Evolutionary conservation across 2,329 filamentous ascomycete species (phyloP), one percentile per base, ranked within the genome.

Genomic region (Ceratocystis papillata): DNA sequence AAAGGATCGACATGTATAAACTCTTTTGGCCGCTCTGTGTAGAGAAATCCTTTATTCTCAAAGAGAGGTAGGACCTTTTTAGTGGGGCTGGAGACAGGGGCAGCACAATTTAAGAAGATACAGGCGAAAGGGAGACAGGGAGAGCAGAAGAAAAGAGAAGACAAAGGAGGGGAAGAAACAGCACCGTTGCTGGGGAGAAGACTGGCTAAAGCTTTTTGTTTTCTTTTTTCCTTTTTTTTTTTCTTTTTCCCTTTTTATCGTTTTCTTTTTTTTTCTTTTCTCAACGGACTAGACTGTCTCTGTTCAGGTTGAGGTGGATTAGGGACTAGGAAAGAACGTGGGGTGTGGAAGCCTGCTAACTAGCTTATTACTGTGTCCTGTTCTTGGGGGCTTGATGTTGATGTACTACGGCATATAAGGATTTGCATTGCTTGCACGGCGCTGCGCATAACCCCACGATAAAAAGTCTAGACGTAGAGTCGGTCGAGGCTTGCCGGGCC

Each of bases 141-240:
- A 25, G n/a, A 50, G 55, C 25, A 17, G 22, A 59, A 37, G 55
- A 37, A 30, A 57, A 28, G 30, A 57, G 53, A 57, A 28, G 22
- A 22, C 15, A 30, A 28, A 28, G 10, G 22, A n/a, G 22, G 8
- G 20, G 30, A n/a, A 57, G 20, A 30, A 17, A 30, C 22, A 33
- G 12, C 6, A n/a, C 55, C 12, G 55, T 59, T 59, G 55, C 55
- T n/a, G 55, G 55, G 55, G 55, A 33, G 55, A 59, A 59, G 55
- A 50, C 30, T 59, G 53, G 53, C 53, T 37, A 30, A 59, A 59
- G 53, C 28, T 59, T 59, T 25, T 17, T n/a, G 7, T 41, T 61
- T 8, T 61, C 15, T 8, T 41, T 61, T 5, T 61, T 41, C 6
- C 25, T 53, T 20, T 53, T 15, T 10, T 25, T 53, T 28, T 28